A percentile compares a stretch with the other conserved stretches of the same genome.
These are phyloP conservation scores for Pythium dissotocum DNA, from an alignment of 352 stramenopile species.

Conservation along the genomic window DNA sequence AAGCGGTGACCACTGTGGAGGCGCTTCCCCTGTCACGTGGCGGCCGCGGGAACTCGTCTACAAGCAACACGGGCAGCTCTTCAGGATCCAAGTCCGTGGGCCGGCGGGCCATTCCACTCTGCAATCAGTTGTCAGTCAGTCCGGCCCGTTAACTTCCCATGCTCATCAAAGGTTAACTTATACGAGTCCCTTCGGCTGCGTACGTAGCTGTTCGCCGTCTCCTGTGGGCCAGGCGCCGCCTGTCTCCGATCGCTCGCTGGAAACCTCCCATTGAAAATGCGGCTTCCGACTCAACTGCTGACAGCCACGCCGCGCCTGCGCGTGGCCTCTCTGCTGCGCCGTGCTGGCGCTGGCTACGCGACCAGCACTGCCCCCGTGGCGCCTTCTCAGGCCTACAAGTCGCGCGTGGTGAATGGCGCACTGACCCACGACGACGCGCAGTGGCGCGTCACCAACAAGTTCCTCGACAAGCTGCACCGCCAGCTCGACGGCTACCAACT, in stretches of 20 bases:
- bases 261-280: background rate
- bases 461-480: constrained; percentile 64
- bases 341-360: background rate
- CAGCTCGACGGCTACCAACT: constrained; percentile 55
- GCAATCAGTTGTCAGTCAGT: background rate
- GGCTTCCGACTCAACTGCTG: background rate
- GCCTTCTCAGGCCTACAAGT: constrained; percentile 23
- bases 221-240: background rate
- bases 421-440: constrained; percentile 27
- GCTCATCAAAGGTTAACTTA: background rate
- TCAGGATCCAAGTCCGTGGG: background rate
- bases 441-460: constrained; percentile 27
- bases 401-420: constrained; percentile 14
- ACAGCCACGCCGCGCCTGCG: background rate
- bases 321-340: constrained; percentile 9
- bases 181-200: constrained; percentile 1
- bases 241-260: background rate
- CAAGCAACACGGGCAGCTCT: background rate
- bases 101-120: background rate
- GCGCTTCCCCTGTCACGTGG: background rate
- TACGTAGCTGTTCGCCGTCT: background rate
- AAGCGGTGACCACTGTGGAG: background rate
- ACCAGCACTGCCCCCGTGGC: background rate
- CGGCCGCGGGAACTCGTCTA: background rate
- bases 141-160: background rate